Evolutionary conservation across 495 filamentous ascomycete species (phyloP).

Genomic region (Neurospora sp.): DNA sequence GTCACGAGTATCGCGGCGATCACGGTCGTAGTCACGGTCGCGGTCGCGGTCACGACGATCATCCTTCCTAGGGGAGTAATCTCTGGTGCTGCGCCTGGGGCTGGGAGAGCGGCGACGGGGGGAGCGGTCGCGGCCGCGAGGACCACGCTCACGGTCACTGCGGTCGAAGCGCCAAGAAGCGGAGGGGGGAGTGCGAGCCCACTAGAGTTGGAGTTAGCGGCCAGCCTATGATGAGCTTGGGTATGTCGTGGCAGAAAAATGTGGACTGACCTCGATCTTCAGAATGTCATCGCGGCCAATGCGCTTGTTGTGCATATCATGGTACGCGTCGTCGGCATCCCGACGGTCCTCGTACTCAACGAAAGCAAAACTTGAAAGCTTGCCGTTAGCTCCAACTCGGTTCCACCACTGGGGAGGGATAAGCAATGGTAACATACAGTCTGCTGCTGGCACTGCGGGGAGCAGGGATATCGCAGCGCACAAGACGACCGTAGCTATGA

Average conservation of each 20-base stretch:
- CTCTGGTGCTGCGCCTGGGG: constrained; percentile 64
- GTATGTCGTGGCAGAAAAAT: background rate
- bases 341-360: constrained; percentile 99
- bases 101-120: constrained; percentile 71
- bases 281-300: constrained; percentile 91
- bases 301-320: constrained; percentile 99
- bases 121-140: constrained; percentile 27
- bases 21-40: constrained; percentile 69
- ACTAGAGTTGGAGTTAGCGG: constrained; percentile 44
- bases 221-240: background rate
- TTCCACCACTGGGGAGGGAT: constrained; percentile 1
- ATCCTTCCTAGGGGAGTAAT: constrained; percentile 85
- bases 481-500: constrained; percentile 88
- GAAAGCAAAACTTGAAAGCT: constrained; percentile 74
- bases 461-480: constrained; percentile 97
- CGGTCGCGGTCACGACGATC: constrained; percentile 80
- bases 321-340: constrained; percentile 98
- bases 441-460: constrained; percentile 85
- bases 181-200: constrained; percentile 95
- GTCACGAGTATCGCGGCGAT: constrained; percentile 59
- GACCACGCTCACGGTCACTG: constrained; percentile 9
- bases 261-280: constrained; percentile 81
- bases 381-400: background rate
- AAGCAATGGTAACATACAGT: constrained; percentile 57
- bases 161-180: constrained; percentile 97